Percentiles rank a stretch among this genome's conserved stretches.
These are phyloP conservation scores for Eremochloa ophiuroides DNA, from an alignment of 176 grass and related monocot species.

Conservation along the genomic window DNA sequence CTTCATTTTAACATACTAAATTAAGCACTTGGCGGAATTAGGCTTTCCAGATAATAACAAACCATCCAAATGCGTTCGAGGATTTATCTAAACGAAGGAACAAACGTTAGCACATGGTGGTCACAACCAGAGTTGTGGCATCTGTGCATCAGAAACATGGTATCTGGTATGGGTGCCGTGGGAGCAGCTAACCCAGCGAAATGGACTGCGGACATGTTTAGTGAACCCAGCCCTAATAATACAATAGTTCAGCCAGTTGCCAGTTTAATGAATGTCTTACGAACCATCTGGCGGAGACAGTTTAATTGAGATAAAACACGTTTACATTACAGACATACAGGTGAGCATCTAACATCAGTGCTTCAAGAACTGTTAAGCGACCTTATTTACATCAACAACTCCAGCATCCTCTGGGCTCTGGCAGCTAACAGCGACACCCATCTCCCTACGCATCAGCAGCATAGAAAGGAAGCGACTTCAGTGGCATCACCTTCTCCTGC, in stretches of 20 bases:
- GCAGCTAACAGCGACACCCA: too few species aligned
- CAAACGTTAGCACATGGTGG: too few species aligned
- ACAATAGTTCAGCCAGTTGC: background rate
- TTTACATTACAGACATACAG: background rate
- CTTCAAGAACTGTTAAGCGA: slow-evolving; percentile 19
- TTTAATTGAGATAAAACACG: background rate
- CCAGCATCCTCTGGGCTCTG: background rate
- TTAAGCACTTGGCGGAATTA: background rate
- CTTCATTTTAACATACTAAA: background rate
- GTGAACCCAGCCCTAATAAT: background rate
- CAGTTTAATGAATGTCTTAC: background rate
- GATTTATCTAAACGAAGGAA: too few species aligned
- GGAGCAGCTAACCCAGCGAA: background rate
- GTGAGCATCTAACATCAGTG: slow-evolving; percentile 21
- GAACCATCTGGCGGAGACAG: background rate
- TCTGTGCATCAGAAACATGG: background rate
- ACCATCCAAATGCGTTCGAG: too few species aligned
- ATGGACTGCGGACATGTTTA: background rate
- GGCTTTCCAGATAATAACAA: background rate
- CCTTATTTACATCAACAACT: slow-evolving; percentile 51
- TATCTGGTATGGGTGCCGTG: background rate
- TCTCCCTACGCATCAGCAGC: slow-evolving; percentile 44
- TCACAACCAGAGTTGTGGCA: background rate
- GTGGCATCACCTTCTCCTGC: slow-evolving; percentile 62
- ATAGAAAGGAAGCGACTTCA: slow-evolving; percentile 72